Evolutionary conservation across 2,329 filamentous ascomycete genomes (phyloP), one percentile per base, ranked within the genome.

Genomic region (Arthroderma sp.): DNA sequence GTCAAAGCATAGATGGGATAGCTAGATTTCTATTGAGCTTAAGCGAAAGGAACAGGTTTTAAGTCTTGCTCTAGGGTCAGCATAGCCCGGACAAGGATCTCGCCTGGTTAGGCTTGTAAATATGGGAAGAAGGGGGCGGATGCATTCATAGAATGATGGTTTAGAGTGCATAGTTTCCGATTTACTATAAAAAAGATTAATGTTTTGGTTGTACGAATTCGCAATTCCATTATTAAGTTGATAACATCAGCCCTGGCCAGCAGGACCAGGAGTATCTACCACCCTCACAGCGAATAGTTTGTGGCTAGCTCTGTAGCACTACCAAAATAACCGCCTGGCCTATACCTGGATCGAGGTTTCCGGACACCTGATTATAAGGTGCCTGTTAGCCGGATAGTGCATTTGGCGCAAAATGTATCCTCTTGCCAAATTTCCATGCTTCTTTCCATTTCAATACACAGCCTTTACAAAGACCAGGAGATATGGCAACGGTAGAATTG

Each of bases 1-100:
- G 76, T 90, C 67, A 94, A 89, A 82, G 64, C 68, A 61, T 73
- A 71, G 61, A 68, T 56, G 55, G 33, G 17, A 58, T 52, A 1
- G 44, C 54, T 55, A 55, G 56, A 60, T 55, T 54, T 43, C 6
- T 19, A 13, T 17, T 43, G 17, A n/a, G n/a, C 17, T 52, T 25
- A 56, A 55, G 28, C 15, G 47, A 17, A 21, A 7, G 39, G 17
- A n/a, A n/a, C n/a, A n/a, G n/a, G n/a, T n/a, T n/a, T n/a, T 38
- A 39, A 39, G 17, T n/a, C 25, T 33, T 31, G 15, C 47, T 33
- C 25, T 49, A 51, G 47, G 17, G 25, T 51, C 19, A 19, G 28
- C 2, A 31, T 51, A 38, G 35, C 35, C 15, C 9, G 39, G 7
- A 43, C 19, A 43, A 15, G 47, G 28, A 51, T 4, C 25, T 17